Base-by-base conservation (phyloP, 75 land plant genomes). In the Selaginella tamariscina region DNA sequence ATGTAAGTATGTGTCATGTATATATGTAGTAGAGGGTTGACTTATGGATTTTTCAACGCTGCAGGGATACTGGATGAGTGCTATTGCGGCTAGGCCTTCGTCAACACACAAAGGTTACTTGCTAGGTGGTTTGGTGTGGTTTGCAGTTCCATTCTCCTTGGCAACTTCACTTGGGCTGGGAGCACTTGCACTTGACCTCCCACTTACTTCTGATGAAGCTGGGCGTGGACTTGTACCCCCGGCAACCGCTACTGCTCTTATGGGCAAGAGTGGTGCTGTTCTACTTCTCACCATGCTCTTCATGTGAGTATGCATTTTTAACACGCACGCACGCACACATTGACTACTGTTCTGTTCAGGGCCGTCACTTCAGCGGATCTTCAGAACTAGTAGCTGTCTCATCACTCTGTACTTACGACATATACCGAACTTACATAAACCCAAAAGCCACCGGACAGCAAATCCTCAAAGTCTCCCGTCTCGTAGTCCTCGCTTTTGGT, bases 231-330 rank as follows among this genome's bases (percentile, higher is more conserved):
- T 93, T 2, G 98, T 93, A 32, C 98, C 98, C 28, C 82, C 91
- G 55, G 98, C 98, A 1, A 86, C 98, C 2, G 90, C 95, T 27
- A 77, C 76, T 32, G 96, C 97, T 31, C 78, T 92, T 76, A 92
- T 92, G 89, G 97, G 97, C 5, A 84, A 86, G 71, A 75, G 74
- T 44, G 95, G 97, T 64, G 88, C 95, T 1, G 56, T 89, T 31
- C 90, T 89, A n/a, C 91, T 93, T 24, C 91, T 93, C 29, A 89
- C 91, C 56, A 92, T 92, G 97, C 81, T 92, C 22, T 92, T 92
- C 64, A 92, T 92, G 95, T 91, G 73, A 74, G 82, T 63, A 27
- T 56, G 54, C 64, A 15, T 18, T 1, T 55, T 20, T 22, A 30
- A 5, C 28, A 2, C 24, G 1, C 18, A 66, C 29, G 33, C 21